Base-by-base conservation (phyloP, 768 basidiomycete species). In the Macrolepiota albuminosa region DNA sequence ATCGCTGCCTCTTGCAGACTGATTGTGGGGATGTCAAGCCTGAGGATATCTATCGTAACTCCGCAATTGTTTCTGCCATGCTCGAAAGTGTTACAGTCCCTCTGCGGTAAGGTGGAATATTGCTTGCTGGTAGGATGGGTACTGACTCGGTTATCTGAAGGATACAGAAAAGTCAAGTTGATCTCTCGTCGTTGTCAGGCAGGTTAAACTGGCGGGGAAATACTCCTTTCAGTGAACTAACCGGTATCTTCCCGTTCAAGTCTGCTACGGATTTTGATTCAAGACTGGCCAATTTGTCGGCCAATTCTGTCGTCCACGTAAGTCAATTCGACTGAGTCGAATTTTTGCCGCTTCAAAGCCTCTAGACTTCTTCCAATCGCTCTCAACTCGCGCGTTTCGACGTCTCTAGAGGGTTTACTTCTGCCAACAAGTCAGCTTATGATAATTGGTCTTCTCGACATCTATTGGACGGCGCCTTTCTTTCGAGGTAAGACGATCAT, bases 71-170 rank as follows among this genome's bases (percentile, higher is more conserved):
- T 18, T 83, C 87, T 1, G 69, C 84, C 39, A 79, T 85, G 61
- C 70, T 88, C 13, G 85, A 88, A 61, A 81, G 76, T 24, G 75
- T 73, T 39, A 88, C 87, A 3, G 72, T 87, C 33, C 83, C 85
- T 2, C 66, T 85, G 52, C 81, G 87, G 86, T 86, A 63, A 60
- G 67, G 33, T 54, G 36, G 26, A 43, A 33, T 64, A 33, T 18
- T 33, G 58, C 48, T 63, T 29, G 58, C 46, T 63, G 21, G 52
- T 34, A 57, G 26, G 40, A 36, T 34, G 52, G 29, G n/a, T 46
- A 33, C 55, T 56, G 42, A 63, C 9, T 46, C 7, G 1, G 18
- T 7, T 13, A 4, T 8, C n/a, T n/a, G 37, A 57, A 81, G 79
- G n/a, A 53, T 76, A 50, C 69, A 62, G 29, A 60, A 47, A 3